Conservation (phyloP, 2,329 filamentous ascomycete species). For the Chaetomium sp. region DNA sequence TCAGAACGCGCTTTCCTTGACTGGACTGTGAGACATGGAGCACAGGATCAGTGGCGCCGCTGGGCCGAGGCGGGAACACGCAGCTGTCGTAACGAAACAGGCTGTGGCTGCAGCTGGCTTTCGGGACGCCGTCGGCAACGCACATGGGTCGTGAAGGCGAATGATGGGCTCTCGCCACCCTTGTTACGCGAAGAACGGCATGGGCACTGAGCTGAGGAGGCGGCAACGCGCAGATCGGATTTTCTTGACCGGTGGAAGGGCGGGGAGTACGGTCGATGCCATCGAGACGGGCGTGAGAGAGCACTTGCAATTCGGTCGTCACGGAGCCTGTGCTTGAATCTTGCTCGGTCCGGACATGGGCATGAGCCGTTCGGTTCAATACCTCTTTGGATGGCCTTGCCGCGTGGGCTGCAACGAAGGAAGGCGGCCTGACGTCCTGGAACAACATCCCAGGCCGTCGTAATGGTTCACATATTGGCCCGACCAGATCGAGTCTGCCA, state of each 20-base stretch:
- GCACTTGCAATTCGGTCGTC: neutral
- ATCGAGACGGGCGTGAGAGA: neutral
- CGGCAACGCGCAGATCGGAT: constrained; percentile 11
- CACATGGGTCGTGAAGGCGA: constrained; percentile 9
- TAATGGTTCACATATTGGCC: neutral
- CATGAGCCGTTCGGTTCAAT: constrained; percentile 23
- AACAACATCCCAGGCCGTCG: constrained; percentile 3
- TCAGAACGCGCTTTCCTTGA: neutral
- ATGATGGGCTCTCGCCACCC: neutral
- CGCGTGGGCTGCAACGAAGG: constrained; percentile 24
- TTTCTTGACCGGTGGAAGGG: neutral
- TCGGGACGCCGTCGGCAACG: constrained; percentile 13
- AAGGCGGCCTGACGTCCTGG: constrained; percentile 11
- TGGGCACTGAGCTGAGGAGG: neutral
- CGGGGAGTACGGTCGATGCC: neutral
- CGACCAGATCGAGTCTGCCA: neutral
- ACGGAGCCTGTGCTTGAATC: neutral
- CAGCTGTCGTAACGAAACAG: constrained; percentile 19
- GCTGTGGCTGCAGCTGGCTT: constrained; percentile 13
- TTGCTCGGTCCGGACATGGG: constrained; percentile 26
- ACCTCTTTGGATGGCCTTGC: neutral
- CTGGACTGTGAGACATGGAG: constrained; percentile 1
- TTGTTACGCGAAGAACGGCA: neutral
- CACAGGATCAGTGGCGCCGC: constrained; percentile 5
- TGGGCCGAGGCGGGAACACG: constrained; percentile 14